A percentile compares a stretch with the other conserved stretches of the same genome.
Conservation (phyloP, 345 rosid species). For the Triadica sebifera region DNA sequence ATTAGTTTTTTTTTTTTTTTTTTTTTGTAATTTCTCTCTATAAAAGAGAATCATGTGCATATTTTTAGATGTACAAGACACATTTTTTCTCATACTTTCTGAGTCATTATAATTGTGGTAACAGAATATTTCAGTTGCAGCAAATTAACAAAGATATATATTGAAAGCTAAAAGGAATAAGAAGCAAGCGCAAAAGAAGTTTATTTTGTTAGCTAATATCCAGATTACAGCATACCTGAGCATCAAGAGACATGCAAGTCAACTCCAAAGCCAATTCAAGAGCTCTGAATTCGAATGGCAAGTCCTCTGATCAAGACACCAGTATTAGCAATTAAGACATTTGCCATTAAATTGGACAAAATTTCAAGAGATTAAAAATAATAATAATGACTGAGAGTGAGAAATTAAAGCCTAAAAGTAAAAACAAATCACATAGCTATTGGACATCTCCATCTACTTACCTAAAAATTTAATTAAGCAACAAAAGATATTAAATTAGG, state of each 20-base stretch:
- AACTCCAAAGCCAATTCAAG: slow-evolving; percentile 90
- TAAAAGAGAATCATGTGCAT: too few species aligned
- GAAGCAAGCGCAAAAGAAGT: neutral
- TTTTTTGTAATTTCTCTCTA: too few species aligned
- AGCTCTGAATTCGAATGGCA: slow-evolving; percentile 93
- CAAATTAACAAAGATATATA: neutral
- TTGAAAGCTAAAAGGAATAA: neutral
- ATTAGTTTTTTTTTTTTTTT: too few species aligned
- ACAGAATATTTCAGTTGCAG: slow-evolving; percentile 3
- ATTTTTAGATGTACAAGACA: too few species aligned
- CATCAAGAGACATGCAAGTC: slow-evolving; percentile 83
- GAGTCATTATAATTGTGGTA: neutral
- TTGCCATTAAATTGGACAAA: slow-evolving; percentile 2
- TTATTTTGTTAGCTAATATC: slow-evolving; percentile 4
- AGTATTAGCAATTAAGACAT: slow-evolving; percentile 24
- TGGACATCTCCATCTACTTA: neutral
- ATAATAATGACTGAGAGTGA: slow-evolving; percentile 5
- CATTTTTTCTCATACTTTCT: too few species aligned
- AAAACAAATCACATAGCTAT: neutral
- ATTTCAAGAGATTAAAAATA: slow-evolving; percentile 12
- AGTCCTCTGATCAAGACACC: slow-evolving; percentile 68
- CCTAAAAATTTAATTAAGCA: neutral
- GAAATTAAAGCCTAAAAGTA: neutral
- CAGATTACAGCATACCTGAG: slow-evolving; percentile 56
- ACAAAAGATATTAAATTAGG: neutral